phyloP scores from a whole-genome alignment of 768 basidiomycete species.

The Piloderma croceum region DNA sequence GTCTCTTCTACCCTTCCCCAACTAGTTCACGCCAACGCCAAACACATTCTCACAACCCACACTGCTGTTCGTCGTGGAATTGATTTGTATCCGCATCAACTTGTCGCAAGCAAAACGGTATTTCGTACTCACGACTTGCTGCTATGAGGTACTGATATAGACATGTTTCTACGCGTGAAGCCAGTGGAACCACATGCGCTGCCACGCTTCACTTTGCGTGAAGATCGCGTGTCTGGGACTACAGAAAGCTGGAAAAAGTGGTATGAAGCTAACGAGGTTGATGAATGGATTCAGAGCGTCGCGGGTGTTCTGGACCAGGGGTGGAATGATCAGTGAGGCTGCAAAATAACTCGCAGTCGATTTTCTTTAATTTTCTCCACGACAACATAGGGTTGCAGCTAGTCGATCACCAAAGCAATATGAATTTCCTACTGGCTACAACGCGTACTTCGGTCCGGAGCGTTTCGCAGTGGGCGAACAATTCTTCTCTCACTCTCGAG shows the following conservation, averaged over 20 bases:
- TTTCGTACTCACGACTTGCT: constrained; percentile 9
- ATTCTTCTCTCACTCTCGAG: constrained; percentile 71
- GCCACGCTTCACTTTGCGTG: constrained; percentile 65
- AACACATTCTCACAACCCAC: constrained; percentile 53
- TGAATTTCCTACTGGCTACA: constrained; percentile 95
- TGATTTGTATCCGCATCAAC: constrained; percentile 78
- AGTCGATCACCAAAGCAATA: constrained; percentile 62
- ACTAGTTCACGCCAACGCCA: constrained; percentile 76
- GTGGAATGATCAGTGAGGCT: constrained; percentile 81
- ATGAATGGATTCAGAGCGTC: constrained; percentile 90
- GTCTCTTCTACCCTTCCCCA: constrained; percentile 67
- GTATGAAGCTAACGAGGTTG: constrained; percentile 78
- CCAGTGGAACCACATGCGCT: constrained; percentile 65
- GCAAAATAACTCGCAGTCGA: background rate
- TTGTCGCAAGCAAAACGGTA: constrained; percentile 79
- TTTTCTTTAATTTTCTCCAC: too few relatives aligned
- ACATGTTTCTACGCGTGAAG: constrained; percentile 32
- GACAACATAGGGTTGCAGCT: constrained; percentile 57
- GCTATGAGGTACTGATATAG: constrained; percentile 4
- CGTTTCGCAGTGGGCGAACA: constrained; percentile 84
- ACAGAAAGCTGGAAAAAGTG: constrained; percentile 79
- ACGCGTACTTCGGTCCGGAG: constrained; percentile 74
- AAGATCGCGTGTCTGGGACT: constrained; percentile 66
- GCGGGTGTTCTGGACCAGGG: constrained; percentile 81
- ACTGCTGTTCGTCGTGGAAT: constrained; percentile 49